Conservation (phyloP, 116 monocot species). For the Trichopus zeylanicus region DNA sequence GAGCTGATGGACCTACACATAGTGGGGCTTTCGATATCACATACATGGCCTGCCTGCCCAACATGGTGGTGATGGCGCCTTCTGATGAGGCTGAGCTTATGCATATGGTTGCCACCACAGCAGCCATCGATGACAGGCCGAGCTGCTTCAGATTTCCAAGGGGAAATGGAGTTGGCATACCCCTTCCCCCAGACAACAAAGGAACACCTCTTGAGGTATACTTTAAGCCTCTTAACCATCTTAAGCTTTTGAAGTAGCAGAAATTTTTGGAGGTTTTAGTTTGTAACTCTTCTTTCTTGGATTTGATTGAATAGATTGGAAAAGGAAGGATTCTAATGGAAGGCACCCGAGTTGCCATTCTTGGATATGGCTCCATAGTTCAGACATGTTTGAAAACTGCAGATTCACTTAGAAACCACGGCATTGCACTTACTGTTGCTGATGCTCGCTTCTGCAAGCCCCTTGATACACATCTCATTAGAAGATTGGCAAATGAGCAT, state of each 20-base stretch:
- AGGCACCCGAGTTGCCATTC: slow-evolving; percentile 52
- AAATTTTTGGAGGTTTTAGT: background rate
- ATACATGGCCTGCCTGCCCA: slow-evolving; percentile 71
- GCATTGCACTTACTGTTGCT: slow-evolving; percentile 31
- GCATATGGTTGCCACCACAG: slow-evolving; percentile 76
- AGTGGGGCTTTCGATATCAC: slow-evolving; percentile 68
- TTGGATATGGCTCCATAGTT: slow-evolving; percentile 61
- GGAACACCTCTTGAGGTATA: slow-evolving; percentile 62
- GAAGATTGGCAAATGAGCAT: slow-evolving; percentile 44
- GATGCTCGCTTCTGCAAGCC: slow-evolving; percentile 78
- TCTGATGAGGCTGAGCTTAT: slow-evolving; percentile 66
- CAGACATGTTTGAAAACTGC: slow-evolving; percentile 66
- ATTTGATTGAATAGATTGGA: slow-evolving; percentile 31
- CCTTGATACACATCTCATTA: slow-evolving; percentile 44
- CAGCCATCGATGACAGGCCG: slow-evolving; percentile 61
- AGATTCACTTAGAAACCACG: slow-evolving; percentile 23
- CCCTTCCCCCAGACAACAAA: slow-evolving; percentile 39
- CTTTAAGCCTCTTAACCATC: background rate
- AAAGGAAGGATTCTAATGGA: slow-evolving; percentile 60
- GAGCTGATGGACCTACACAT: slow-evolving; percentile 70
- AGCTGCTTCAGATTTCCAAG: slow-evolving; percentile 67
- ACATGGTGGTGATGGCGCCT: slow-evolving; percentile 81
- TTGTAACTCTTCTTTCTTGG: background rate
- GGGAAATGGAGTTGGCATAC: slow-evolving; percentile 47
- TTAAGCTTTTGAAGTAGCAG: background rate